A percentile compares a stretch with the other conserved stretches of the same genome.
phyloP scores from a whole-genome alignment of 345 rosid genomes.

The Lenwebbia sp. region DNA sequence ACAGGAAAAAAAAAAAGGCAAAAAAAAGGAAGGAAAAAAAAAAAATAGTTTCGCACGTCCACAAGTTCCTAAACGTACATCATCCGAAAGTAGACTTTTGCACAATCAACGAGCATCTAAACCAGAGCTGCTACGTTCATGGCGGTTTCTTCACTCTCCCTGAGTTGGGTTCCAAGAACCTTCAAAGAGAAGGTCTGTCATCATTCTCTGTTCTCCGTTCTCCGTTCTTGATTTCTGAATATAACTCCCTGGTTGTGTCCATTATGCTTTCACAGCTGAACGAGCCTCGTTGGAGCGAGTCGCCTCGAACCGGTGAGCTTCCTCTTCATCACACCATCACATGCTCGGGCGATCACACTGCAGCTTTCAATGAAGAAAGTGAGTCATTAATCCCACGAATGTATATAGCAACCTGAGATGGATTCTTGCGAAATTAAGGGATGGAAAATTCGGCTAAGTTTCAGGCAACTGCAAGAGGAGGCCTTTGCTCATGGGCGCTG shows the following conservation, averaged over 20 bases:
- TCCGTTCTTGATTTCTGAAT: background rate
- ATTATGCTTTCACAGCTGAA: background rate
- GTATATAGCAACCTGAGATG: background rate
- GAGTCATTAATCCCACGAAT: background rate
- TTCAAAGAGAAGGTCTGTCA: background rate
- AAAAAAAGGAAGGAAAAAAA: background rate
- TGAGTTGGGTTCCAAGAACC: background rate
- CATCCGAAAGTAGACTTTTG: background rate
- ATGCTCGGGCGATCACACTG: background rate
- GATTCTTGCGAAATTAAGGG: background rate
- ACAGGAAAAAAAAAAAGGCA: too few relatives aligned
- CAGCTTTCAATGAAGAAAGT: background rate
- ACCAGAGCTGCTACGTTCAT: background rate
- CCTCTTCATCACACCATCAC: background rate
- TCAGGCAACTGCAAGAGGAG: slow-evolving; percentile 51
- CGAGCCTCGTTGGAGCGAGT: background rate
- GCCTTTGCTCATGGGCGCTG: slow-evolving; percentile 34
- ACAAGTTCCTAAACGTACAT: background rate
- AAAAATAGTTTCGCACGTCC: background rate
- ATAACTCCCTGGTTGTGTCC: background rate
- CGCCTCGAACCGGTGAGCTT: background rate
- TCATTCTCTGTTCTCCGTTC: background rate
- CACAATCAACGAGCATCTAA: background rate
- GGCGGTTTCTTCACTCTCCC: background rate
- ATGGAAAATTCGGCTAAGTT: background rate